These are phyloP conservation scores for Zymoseptoria ardabiliae DNA, from an alignment of 2,329 filamentous ascomycete species.

Conservation along the genomic window DNA sequence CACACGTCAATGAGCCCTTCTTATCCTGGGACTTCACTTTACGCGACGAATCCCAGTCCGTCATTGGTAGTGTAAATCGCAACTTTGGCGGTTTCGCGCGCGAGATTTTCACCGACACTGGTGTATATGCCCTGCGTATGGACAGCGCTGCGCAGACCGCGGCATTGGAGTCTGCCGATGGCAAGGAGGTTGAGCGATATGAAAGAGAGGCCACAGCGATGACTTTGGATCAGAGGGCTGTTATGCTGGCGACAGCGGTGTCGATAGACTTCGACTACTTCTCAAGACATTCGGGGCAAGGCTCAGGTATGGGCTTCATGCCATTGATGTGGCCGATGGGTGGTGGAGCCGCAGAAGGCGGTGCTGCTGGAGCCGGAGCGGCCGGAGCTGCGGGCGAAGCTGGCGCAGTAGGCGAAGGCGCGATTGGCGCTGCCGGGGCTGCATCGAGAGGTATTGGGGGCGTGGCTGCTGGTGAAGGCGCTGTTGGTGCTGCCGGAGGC, in stretches of 20 bases:
- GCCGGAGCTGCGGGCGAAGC: slow-evolving; percentile 33
- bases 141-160: slow-evolving; percentile 47
- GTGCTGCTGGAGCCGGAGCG: slow-evolving; percentile 32
- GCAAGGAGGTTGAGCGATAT: slow-evolving; percentile 21
- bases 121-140: slow-evolving; percentile 58
- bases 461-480: slow-evolving; percentile 35
- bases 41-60: slow-evolving; percentile 40
- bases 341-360: slow-evolving; percentile 26
- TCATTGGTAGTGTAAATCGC: slow-evolving; percentile 57
- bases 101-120: slow-evolving; percentile 60
- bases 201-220: slow-evolving; percentile 40
- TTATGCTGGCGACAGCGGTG: slow-evolving; percentile 60
- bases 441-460: slow-evolving; percentile 25
- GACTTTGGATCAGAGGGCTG: slow-evolving; percentile 58
- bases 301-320: slow-evolving; percentile 41
- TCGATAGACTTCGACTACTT: slow-evolving; percentile 63
- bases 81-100: slow-evolving; percentile 56
- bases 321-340: slow-evolving; percentile 46
- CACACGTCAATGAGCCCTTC: slow-evolving; percentile 55
- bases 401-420: slow-evolving; percentile 27
- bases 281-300: slow-evolving; percentile 49
- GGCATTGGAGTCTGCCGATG: slow-evolving; percentile 18
- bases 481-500: slow-evolving; percentile 46
- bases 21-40: slow-evolving; percentile 60
- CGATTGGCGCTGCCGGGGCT: slow-evolving; percentile 35